Evolutionary conservation across 1,284 basidiomycete genomes (phyloP).

Genomic region (Somion occarium): DNA sequence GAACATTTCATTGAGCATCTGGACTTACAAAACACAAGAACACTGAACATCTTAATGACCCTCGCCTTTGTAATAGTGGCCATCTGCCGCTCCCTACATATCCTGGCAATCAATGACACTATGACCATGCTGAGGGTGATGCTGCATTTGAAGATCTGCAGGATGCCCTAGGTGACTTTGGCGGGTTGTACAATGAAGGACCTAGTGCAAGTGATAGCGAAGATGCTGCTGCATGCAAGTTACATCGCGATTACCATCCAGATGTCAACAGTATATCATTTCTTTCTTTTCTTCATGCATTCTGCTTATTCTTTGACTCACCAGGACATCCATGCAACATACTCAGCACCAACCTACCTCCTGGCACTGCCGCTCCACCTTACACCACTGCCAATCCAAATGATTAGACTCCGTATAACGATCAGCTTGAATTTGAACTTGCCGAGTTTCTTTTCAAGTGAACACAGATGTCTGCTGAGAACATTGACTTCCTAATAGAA

Average conservation of each 20-base stretch:
- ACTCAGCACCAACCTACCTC: neutral
- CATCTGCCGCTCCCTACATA: too few relatives aligned
- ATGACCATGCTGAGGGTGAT: too few relatives aligned
- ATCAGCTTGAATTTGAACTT: constrained; percentile 7
- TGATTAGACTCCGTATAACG: constrained; percentile 10
- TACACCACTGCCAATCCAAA: neutral
- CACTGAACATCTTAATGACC: too few relatives aligned
- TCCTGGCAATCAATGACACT: too few relatives aligned
- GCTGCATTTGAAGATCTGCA: too few relatives aligned
- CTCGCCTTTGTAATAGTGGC: too few relatives aligned
- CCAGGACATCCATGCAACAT: neutral
- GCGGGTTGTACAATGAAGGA: too few relatives aligned
- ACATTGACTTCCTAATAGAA: constrained; percentile 24
- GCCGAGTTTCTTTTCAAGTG: constrained; percentile 9
- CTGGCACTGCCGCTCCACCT: neutral
- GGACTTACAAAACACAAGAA: too few relatives aligned
- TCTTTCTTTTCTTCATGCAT: neutral
- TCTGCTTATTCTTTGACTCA: neutral
- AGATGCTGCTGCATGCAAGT: neutral
- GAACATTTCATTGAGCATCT: too few relatives aligned
- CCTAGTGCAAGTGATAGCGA: too few relatives aligned
- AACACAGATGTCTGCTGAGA: constrained; percentile 10
- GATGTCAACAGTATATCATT: neutral
- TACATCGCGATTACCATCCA: neutral
- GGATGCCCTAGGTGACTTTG: too few relatives aligned